Evolutionary conservation across 2,329 filamentous ascomycete genomes (phyloP).

Genomic region (Diaporthe ilicicola): DNA sequence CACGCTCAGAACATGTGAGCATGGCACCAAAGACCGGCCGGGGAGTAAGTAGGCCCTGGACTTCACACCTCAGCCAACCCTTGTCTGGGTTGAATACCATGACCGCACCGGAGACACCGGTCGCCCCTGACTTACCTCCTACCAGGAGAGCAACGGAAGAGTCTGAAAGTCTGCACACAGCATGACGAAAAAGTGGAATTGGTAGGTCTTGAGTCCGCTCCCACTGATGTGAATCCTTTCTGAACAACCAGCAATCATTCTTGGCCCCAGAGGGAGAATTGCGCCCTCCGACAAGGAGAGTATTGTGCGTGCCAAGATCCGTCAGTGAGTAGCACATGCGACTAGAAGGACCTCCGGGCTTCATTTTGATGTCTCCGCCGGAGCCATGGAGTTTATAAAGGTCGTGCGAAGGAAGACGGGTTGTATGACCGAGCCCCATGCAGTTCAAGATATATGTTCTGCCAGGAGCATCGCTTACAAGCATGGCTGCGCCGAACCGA

Average conservation of each 20-base stretch:
- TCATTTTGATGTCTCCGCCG: slow-evolving; percentile 31
- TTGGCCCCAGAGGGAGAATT: slow-evolving; percentile 76
- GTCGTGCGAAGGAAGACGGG: slow-evolving; percentile 59
- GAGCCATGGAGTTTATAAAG: slow-evolving; percentile 48
- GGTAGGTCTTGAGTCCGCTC: slow-evolving; percentile 71
- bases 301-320: slow-evolving; percentile 63
- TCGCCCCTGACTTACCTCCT: slow-evolving; percentile 66
- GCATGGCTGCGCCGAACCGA: slow-evolving; percentile 68
- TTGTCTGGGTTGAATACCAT: slow-evolving; percentile 58
- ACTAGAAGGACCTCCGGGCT: slow-evolving; percentile 47
- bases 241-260: slow-evolving; percentile 79
- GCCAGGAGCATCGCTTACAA: slow-evolving; percentile 48
- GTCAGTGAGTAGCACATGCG: slow-evolving; percentile 83
- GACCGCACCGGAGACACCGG: slow-evolving; percentile 58
- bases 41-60: slow-evolving; percentile 45
- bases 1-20: slow-evolving; percentile 40
- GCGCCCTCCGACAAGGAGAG: slow-evolving; percentile 79
- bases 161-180: slow-evolving; percentile 59
- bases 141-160: slow-evolving; percentile 65
- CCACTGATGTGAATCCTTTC: slow-evolving; percentile 66
- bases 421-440: slow-evolving; percentile 55
- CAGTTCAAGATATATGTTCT: slow-evolving; percentile 54
- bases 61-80: slow-evolving; percentile 57
- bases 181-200: slow-evolving; percentile 78
- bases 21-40: slow-evolving; percentile 54